Percentiles rank a stretch among this genome's conserved stretches.
These are phyloP conservation scores for Lipomyces sp. DNA, from an alignment of 805 yeast species.

Conservation along the genomic window DNA sequence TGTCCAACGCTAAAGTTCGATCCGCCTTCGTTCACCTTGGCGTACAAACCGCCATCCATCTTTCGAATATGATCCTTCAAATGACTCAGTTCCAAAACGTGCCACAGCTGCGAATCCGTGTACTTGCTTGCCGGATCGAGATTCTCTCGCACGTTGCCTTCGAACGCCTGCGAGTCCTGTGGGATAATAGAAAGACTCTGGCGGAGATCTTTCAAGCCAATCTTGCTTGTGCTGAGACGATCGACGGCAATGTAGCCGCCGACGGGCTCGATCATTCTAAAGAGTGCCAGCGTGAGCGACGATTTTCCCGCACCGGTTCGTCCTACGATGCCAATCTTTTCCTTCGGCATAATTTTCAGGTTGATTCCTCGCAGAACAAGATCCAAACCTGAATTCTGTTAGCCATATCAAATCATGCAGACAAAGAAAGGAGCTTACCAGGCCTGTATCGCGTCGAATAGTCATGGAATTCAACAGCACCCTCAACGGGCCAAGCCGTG, in stretches of 20 bases:
- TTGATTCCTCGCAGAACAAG: conserved; percentile 67
- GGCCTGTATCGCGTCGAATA: conserved; percentile 83
- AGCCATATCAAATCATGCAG: not conserved
- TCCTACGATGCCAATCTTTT: conserved; percentile 92
- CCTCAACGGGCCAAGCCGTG: conserved; percentile 65
- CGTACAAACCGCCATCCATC: conserved; percentile 55
- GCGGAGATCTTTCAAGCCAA: conserved; percentile 77
- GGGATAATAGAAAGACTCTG: conserved; percentile 80
- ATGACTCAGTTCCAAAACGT: conserved; percentile 72
- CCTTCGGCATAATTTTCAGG: conserved; percentile 62
- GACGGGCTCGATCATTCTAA: conserved; percentile 77
- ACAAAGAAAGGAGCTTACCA: conserved; percentile 34
- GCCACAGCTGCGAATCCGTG: conserved; percentile 76
- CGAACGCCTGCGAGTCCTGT: conserved; percentile 88
- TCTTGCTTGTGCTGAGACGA: conserved; percentile 55
- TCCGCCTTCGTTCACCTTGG: conserved; percentile 69
- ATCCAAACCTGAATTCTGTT: conserved; percentile 48
- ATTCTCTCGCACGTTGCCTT: conserved; percentile 80
- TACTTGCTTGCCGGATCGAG: conserved; percentile 73
- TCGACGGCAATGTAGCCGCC: conserved; percentile 69
- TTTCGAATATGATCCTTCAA: conserved; percentile 59
- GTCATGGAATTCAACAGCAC: conserved; percentile 61
- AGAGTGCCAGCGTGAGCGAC: conserved; percentile 75
- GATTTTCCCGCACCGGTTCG: conserved; percentile 97
- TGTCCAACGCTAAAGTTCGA: conserved; percentile 83